Evolutionary conservation across 1,284 basidiomycete species (phyloP), one percentile per base, ranked within the genome.

Genomic region (Boletus mariae): DNA sequence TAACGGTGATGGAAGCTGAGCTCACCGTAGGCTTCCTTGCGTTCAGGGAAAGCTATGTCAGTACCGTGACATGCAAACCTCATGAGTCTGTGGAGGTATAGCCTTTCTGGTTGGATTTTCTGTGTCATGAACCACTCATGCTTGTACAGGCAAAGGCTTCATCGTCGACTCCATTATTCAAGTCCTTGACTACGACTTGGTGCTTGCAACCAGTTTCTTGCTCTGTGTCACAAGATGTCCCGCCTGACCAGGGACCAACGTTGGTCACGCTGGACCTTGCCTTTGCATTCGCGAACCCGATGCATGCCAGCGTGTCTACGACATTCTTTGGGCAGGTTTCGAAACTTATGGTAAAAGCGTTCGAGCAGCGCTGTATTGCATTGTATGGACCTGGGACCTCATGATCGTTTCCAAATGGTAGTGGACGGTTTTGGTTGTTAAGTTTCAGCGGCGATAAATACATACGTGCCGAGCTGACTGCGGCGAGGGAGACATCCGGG

Each of bases 261-360:
- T 70, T 92, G 20, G 83, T 94, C 48, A 87, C 85, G 11, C 79
- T 94, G 55, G 88, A 94, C 60, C 76, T 99, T 31, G 78, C 80
- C 1, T 99, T 92, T 68, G 84, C 88, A 25, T 98, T 98, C 65
- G 79, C 88, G 42, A 95, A 87, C 66, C 94, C 94, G 0, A 62
- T 96, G 35, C 88, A 98, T 66, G 89, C 91, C 1, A 80, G 85
- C 1, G 80, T 94, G 17, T 91, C 91, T 5, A 80, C 86, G 25
- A 77, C 85, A 11, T 92, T 97, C 63, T 92, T 98, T 65, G 88
- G 88, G 23, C 84, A 89, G 65, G 87, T 97, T 9, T 92, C 91
- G 8, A 83, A 83, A 57, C 79, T 89, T 71, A 98, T 97, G 92
- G 87, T 98, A 25, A 76, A 87, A 55, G 94, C 94, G 4, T 99